Evolutionary conservation across 2,329 filamentous ascomycete genomes (phyloP), one percentile per base, ranked within the genome.

Genomic region (Paramyrothecium sp.): DNA sequence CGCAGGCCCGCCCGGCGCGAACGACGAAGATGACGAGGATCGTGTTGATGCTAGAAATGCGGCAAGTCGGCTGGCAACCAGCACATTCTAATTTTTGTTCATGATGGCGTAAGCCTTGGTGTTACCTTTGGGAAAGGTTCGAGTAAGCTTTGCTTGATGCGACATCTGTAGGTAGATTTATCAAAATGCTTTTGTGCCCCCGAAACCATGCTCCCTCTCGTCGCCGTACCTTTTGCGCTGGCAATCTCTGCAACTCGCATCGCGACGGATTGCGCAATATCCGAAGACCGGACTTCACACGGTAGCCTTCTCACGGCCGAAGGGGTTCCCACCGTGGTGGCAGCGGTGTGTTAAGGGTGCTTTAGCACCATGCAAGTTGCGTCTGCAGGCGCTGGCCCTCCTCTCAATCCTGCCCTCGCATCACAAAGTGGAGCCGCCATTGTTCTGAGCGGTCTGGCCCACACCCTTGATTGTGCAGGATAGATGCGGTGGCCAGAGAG

Each of bases 31-130:
- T 62, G 90, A 97, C 67, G 92, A 97, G 67, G 95, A 99, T 74
- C 85, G 93, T 55, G 87, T 99, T 58, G 95, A 99, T 81, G 95
- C 95, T 47, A 87, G 91, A 73, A 99, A 98, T 76, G 95, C 95
- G 54, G 95, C 95, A 38, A 97, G 91, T 75, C 85, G 95, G 69
- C 79, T 99, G 77, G 95, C 94, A 51, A 91, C 92, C 64, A 97
- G 93, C 79, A 97, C 94, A 19, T 97, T 97, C 73, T 98, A 61
- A 67, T 55, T 44, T 16, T 7, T 44, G 38, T 44, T 44, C 38
- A 16, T 44, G 38, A 44, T 44, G 38, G 38, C 38, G 38, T 12
- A 44, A 44, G 38, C 38, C 38, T 16, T 4, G 38, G 38, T 19
- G 38, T 19, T 44, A 17, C 38, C n/a, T 44, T 44, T 44, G 38